These are phyloP conservation scores for Brassica carinata DNA, from an alignment of 345 rosid species.

Conservation along the genomic window DNA sequence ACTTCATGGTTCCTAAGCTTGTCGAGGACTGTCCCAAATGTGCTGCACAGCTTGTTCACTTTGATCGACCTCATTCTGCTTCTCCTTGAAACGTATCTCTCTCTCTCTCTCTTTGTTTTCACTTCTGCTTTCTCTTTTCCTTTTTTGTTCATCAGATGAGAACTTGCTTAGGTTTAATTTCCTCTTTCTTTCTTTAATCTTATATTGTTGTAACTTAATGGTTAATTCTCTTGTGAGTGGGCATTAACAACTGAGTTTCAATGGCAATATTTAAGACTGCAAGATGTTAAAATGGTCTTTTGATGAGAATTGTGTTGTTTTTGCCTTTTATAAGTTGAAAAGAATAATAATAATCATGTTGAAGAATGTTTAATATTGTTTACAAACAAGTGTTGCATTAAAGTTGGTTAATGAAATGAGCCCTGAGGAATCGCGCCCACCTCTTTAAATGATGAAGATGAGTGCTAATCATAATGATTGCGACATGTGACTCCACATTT, in stretches of 20 bases:
- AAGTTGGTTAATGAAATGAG: background rate
- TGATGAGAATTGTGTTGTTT: slow-evolving; percentile 5
- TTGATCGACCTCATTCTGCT: slow-evolving; percentile 63
- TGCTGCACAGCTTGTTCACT: slow-evolving; percentile 78
- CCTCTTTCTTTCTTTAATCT: background rate
- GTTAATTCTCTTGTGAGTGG: slow-evolving; percentile 20
- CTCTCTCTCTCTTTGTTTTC: background rate
- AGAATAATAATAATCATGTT: background rate
- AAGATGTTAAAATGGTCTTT: slow-evolving; percentile 3
- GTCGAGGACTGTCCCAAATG: slow-evolving; percentile 93
- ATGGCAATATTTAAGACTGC: slow-evolving; percentile 14
- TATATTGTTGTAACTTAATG: slow-evolving; percentile 14
- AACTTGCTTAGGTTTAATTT: slow-evolving; percentile 23
- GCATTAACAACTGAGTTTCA: slow-evolving; percentile 23
- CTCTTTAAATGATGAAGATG: slow-evolving; percentile 1
- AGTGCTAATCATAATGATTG: background rate
- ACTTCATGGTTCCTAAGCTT: slow-evolving; percentile 92
- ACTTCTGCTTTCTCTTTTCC: background rate
- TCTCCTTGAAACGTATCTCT: slow-evolving; percentile 43
- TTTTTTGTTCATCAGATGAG: slow-evolving; percentile 17
- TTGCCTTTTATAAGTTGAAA: background rate
- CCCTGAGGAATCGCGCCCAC: slow-evolving; percentile 1
- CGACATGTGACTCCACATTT: background rate
- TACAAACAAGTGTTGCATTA: background rate
- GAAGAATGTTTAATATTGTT: background rate